Conservation (phyloP, 2,329 filamentous ascomycete genomes). For the Cryoendolithus antarcticus region DNA sequence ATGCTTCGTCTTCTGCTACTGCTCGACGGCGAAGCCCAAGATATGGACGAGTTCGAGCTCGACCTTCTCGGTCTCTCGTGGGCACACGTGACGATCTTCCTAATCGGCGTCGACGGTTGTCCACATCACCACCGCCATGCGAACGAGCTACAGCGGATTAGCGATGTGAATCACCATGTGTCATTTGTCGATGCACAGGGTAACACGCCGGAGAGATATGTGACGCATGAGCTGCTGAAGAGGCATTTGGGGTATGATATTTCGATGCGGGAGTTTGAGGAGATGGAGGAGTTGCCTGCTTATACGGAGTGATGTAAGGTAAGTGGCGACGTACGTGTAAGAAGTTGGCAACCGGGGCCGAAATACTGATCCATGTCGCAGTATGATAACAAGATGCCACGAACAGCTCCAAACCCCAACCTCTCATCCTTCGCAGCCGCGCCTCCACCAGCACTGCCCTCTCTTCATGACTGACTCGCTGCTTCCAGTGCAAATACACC, state of each 20-base stretch:
- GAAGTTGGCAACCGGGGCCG: too few relatives aligned
- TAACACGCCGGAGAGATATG: constrained; percentile 34
- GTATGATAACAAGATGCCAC: too few relatives aligned
- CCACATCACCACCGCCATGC: constrained; percentile 39
- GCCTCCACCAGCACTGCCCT: too few relatives aligned
- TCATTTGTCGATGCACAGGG: constrained; percentile 39
- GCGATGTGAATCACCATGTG: constrained; percentile 36
- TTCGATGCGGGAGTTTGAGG: constrained; percentile 13
- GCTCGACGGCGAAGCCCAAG: constrained; percentile 36
- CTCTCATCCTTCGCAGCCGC: too few relatives aligned
- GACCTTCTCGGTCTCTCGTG: constrained; percentile 35
- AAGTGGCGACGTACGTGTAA: too few relatives aligned
- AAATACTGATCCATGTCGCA: too few relatives aligned
- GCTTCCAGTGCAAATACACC: too few relatives aligned
- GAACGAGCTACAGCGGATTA: constrained; percentile 37
- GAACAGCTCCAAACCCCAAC: too few relatives aligned
- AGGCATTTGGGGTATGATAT: constrained; percentile 32
- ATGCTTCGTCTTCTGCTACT: constrained; percentile 35
- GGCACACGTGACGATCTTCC: constrained; percentile 39
- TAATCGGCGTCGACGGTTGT: constrained; percentile 38
- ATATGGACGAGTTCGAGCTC: constrained; percentile 41
- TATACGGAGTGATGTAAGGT: constrained; percentile 3
- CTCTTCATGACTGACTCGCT: too few relatives aligned
- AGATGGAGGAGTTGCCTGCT: constrained; percentile 16
- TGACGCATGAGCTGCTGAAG: constrained; percentile 39